Conservation (phyloP, 305 asterid species). For the Fraxinus velutina region DNA sequence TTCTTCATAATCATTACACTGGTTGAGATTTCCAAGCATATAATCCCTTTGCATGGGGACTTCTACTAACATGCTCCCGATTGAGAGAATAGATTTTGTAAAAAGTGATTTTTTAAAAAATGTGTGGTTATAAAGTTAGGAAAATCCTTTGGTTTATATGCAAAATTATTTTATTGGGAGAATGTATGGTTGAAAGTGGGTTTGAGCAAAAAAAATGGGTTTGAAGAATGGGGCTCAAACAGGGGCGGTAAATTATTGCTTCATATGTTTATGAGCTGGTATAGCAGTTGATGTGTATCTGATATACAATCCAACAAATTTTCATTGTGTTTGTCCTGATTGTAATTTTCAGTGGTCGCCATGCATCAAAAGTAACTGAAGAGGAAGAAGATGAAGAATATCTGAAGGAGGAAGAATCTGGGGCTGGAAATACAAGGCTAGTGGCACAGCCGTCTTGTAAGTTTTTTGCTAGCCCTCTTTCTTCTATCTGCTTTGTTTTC, state of each 20-base stretch:
- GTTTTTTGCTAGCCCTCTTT: slow-evolving; percentile 23
- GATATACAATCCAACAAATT: not conserved
- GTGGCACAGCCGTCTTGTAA: slow-evolving; percentile 94
- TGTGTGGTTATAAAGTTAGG: not conserved
- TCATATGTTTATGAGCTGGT: not conserved
- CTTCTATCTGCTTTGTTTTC: not conserved
- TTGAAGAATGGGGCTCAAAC: not conserved
- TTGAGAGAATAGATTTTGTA: not conserved
- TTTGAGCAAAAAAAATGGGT: not conserved
- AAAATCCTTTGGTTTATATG: not conserved
- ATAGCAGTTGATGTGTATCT: not conserved
- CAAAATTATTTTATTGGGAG: not conserved
- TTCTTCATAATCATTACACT: not conserved
- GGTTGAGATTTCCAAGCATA: not conserved
- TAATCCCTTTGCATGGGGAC: not conserved
- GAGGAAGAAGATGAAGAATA: slow-evolving; percentile 98
- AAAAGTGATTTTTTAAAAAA: not conserved
- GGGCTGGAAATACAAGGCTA: slow-evolving; percentile 77
- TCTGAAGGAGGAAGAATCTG: slow-evolving; percentile 93
- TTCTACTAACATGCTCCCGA: not conserved
- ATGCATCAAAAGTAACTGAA: slow-evolving; percentile 92
- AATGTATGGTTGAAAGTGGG: not conserved
- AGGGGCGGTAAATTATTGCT: not conserved
- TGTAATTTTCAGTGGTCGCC: slow-evolving; percentile 78
- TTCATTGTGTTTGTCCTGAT: slow-evolving; percentile 9